These are phyloP conservation scores for Metschnikowia hibisci DNA, from an alignment of 805 yeast genomes.

Conservation along the genomic window DNA sequence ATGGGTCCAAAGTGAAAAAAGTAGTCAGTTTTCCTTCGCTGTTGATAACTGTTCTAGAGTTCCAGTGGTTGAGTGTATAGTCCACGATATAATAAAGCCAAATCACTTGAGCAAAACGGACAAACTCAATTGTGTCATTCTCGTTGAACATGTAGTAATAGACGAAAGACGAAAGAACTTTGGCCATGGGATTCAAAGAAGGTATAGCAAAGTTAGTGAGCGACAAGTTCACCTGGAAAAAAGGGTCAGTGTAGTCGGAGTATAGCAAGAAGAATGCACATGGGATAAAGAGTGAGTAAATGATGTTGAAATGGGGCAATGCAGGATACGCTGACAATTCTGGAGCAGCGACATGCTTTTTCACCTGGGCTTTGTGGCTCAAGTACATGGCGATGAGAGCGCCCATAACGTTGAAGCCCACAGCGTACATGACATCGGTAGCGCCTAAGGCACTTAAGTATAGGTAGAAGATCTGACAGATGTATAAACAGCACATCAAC, in stretches of 20 bases:
- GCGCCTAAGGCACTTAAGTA: conserved; percentile 18
- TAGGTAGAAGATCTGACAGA: conserved; percentile 29
- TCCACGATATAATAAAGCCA: conserved; percentile 23
- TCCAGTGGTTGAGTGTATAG: conserved; percentile 25
- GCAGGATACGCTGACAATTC: conserved; percentile 16
- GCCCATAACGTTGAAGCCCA: conserved; percentile 35
- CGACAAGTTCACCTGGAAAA: conserved; percentile 31
- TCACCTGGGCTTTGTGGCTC: conserved; percentile 21
- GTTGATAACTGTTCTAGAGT: conserved; percentile 18
- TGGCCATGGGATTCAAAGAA: conserved; percentile 27
- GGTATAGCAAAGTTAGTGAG: conserved; percentile 34
- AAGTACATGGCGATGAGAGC: conserved; percentile 27
- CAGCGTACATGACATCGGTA: conserved; percentile 15
- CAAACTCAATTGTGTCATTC: conserved; percentile 14
- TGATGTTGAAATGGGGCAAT: conserved; percentile 36
- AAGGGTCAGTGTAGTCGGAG: conserved; percentile 17
- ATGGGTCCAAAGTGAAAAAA: conserved; percentile 24
- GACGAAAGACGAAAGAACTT: conserved; percentile 26
- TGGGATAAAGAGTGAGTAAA: conserved; percentile 35
- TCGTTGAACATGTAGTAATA: conserved; percentile 34
- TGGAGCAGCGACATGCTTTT: conserved; percentile 16
- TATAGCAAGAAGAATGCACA: conserved; percentile 22
- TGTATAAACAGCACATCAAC: conserved; percentile 26
- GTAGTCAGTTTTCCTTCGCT: conserved; percentile 6
- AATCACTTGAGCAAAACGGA: conserved; percentile 23